Conservation (phyloP, 768 basidiomycete species). For the Suillus variegatus region DNA sequence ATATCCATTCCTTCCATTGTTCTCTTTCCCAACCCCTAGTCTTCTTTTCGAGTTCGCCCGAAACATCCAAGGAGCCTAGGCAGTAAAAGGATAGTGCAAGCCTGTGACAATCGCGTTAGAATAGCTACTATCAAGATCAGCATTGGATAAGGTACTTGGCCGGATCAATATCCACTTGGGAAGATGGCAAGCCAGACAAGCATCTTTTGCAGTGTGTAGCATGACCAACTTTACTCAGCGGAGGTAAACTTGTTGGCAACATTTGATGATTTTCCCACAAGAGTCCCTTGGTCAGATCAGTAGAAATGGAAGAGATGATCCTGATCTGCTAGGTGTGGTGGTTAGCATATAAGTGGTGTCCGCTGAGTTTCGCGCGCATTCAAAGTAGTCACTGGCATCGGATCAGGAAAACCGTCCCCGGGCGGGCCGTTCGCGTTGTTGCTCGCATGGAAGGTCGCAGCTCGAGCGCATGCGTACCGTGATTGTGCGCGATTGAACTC, state of each 20-base stretch:
- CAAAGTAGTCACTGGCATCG: background rate
- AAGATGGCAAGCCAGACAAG: constrained; percentile 66
- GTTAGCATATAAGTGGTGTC: background rate
- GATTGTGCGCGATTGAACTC: background rate
- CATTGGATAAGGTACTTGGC: constrained; percentile 53
- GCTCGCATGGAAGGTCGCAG: background rate
- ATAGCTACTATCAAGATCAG: constrained; percentile 16
- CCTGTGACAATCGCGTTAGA: constrained; percentile 41
- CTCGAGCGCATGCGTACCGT: background rate
- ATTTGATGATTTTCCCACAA: background rate
- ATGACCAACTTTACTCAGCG: constrained; percentile 52
- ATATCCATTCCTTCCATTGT: constrained; percentile 82
- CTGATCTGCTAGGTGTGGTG: background rate
- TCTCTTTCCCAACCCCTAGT: constrained; percentile 54
- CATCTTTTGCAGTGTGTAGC: constrained; percentile 68
- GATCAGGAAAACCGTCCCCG: background rate
- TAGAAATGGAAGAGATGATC: background rate
- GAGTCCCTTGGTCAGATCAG: background rate
- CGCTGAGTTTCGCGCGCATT: background rate
- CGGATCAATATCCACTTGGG: constrained; percentile 69
- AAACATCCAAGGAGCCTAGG: constrained; percentile 79
- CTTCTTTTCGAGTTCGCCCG: constrained; percentile 49
- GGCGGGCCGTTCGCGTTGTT: background rate
- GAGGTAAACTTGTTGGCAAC: constrained; percentile 12
- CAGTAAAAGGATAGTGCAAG: constrained; percentile 89